Evolutionary conservation across 495 filamentous ascomycete genomes (phyloP), one percentile per base, ranked within the genome.

Genomic region (Daldinia decipiens): DNA sequence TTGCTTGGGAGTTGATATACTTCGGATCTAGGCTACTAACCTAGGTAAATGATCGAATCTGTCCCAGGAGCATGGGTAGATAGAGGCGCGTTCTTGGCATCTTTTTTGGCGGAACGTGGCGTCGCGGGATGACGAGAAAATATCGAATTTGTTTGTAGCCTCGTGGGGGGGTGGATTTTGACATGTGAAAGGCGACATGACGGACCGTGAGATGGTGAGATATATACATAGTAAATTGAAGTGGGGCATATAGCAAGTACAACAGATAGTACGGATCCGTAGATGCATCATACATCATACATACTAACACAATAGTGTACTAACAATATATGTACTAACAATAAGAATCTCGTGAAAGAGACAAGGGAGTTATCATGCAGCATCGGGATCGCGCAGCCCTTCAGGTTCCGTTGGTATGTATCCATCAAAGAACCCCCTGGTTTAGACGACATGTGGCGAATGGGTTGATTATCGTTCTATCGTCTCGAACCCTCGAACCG

Each of bases 381-480:
- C 12, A 58, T 71, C 62, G 40, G 58, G 50, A 66, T 67, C 45
- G 68, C 17, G 40, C 21, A 71, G 50, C 63, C 52, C 57, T 67
- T 26, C 58, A 67, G 34, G 68, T 67, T 71, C 39, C 58, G 24
- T 47, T 17, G 9, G 43, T 47, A 47, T 24, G 43, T 47, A 47
- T 24, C 43, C 43, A 47, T 47, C 34, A 50, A 19, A 17, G 26
- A 62, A 59, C 62, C 47, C 53, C n/a, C n/a, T 24, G 39, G 36
- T 45, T 67, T 9, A 39, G 19, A 59, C 12, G 31, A 50, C 17
- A 60, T 8, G 58, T 67, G 69, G 69, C 58, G 43, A 62, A 55
- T 19, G 29, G 38, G 1, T 15, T 19, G 34, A 31, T n/a, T 51
- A 67, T 64, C n/a, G 5, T 40, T 47, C 24, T 17, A 19, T 64